Evolutionary conservation across 2,329 filamentous ascomycete species (phyloP).

Genomic region (Sporothrix schenckii): DNA sequence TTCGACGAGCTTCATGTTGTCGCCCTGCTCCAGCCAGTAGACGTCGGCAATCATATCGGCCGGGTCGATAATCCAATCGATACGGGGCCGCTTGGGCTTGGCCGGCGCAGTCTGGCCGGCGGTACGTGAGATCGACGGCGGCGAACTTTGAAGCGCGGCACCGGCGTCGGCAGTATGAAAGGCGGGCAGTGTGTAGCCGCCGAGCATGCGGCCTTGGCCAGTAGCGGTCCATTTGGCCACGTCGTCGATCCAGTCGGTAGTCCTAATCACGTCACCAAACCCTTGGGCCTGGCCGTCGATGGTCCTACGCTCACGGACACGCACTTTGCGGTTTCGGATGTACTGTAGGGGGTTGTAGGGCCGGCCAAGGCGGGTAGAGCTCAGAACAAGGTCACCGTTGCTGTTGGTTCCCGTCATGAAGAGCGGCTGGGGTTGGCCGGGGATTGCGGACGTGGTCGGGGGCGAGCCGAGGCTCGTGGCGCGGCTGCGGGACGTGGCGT

Average conservation of each 20-base stretch:
- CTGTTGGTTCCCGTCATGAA: conserved; percentile 38
- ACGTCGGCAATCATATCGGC: conserved; percentile 86
- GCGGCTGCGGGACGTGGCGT: conserved; percentile 41
- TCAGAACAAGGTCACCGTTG: background rate
- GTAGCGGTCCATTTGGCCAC: conserved; percentile 57
- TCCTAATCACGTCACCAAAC: conserved; percentile 72
- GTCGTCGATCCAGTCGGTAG: conserved; percentile 76
- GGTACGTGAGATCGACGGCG: conserved; percentile 48
- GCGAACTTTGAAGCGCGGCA: conserved; percentile 46
- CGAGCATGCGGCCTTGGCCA: conserved; percentile 38
- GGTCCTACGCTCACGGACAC: conserved; percentile 73
- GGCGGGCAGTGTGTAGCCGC: conserved; percentile 46
- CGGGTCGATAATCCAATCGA: conserved; percentile 83
- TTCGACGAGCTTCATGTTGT: conserved; percentile 80
- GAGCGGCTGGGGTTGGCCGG: conserved; percentile 34
- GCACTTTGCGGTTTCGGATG: conserved; percentile 84
- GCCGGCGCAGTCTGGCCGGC: conserved; percentile 38
- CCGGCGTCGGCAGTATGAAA: conserved; percentile 54
- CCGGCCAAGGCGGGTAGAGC: conserved; percentile 58
- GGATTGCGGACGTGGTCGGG: conserved; percentile 41
- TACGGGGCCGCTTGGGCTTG: conserved; percentile 71
- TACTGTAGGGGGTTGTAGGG: conserved; percentile 90
- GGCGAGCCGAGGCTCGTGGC: conserved; percentile 50
- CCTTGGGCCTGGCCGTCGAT: conserved; percentile 76
- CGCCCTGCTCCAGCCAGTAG: conserved; percentile 83